Evolutionary conservation across 2,329 filamentous ascomycete genomes (phyloP), one percentile per base, ranked within the genome.

Genomic region (Talaromyces sp.): DNA sequence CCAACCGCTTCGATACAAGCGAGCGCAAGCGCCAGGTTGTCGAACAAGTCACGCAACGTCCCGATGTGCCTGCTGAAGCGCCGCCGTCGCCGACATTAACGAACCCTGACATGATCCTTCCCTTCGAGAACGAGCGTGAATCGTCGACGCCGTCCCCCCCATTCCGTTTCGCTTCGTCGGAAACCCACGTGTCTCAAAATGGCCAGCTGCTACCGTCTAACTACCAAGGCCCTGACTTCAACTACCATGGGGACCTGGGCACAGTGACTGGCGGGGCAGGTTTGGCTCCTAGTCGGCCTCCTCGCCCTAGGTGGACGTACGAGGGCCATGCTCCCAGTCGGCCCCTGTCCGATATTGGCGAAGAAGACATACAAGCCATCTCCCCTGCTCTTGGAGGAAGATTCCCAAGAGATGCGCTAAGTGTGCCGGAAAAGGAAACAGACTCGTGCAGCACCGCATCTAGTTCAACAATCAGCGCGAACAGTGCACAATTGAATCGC

Each of bases 71-170:
- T 26, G 26, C 32, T 7, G 62, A 63, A 41, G 53, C 70, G 50
- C 87, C 89, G 64, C 86, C 86, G 13, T 96, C 91, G 62, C 93
- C 93, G 53, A 96, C 93, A 2, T 80, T 97, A 69, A 96, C 91
- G 59, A 96, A 96, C 74, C 91, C 92, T 57, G 93, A 96, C 73
- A 93, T 96, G 91, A 96, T 97, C 69, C 80, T 97, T 57, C 93
- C 93, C 63, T 86, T 88, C 70, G 84, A 86, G 65, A 82, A 81
- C 64, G 73, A 75, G 62, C 74, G 73, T 66, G 70, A 75, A 66
- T 71, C 73, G 71, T 83, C 72, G 65, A 79, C 73, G 73, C 79
- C 73, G 76, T 83, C 70, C 79, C 81, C 71, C 78, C 81, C 70
- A 76, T 84, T 72, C 70, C 79, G 69, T 75, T 77, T 70, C 77